Evolutionary conservation across 1,139 yeast genomes (phyloP), one percentile per base, ranked within the genome.

Genomic region (Nakaseomyces glabratus): DNA sequence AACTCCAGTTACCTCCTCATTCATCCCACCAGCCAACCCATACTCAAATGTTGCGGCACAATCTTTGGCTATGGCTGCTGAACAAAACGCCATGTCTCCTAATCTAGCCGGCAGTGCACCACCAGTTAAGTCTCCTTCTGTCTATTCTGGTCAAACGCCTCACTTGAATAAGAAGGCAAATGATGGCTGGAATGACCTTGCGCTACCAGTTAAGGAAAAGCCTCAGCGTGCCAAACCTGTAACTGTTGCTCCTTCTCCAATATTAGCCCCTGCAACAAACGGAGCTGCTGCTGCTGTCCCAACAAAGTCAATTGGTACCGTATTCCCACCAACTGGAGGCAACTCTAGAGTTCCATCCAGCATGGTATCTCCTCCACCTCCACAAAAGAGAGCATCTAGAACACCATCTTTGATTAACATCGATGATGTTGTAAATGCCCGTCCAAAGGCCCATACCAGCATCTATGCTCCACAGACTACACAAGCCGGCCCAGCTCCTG

Each of bases 171-270:
- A 67, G 48, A 72, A 69, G 50, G 80, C 80, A 31, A 77, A 77
- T 31, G 90, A 82, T 33, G 96, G 96, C 3, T 88, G 96, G 96
- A 88, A 88, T 53, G 96, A 88, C 58, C 66, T 88, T 10, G 15
- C 30, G 4, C 14, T 31, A 45, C 95, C 96, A 33, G 69, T 77
- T n/a, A 74, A 65, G 55, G 63, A 71, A 15, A 62, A 68, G 20
- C 61, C 73, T 10, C 68, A 73, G 22, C 69, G 79, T 47, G 61
- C 61, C 24, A 56, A 55, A 30, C 48, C 61, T 3, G 58, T 55
- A 16, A 47, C 56, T 2, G 51, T 55, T 15, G 51, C 58, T n/a
- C 55, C 36, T 8, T 40, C 42, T 7, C 20, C 58, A 29, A 40
- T 43, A 4, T 39, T 43, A 26, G 36, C 42, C 14, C 39, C 42